These are phyloP conservation scores for Fusarium kyushuense DNA, from an alignment of 2,329 filamentous ascomycete genomes.

Conservation along the genomic window DNA sequence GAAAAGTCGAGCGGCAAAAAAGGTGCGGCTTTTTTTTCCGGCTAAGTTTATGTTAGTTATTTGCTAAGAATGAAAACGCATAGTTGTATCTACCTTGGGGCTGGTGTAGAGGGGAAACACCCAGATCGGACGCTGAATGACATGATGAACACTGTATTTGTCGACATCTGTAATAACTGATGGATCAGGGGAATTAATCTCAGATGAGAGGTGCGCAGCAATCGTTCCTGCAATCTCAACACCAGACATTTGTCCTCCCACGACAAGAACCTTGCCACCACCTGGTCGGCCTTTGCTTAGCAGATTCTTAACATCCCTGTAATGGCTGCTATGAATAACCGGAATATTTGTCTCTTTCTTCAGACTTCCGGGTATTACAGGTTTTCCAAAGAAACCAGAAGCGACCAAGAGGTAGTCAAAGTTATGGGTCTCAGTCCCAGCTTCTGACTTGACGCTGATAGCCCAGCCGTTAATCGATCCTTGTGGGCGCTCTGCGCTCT, in stretches of 20 bases:
- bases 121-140: conserved; percentile 78
- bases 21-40: conserved; percentile 61
- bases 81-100: conserved; percentile 57
- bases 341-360: conserved; percentile 56
- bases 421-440: conserved; percentile 56
- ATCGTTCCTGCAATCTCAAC: conserved; percentile 81
- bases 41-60: conserved; percentile 48
- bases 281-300: conserved; percentile 54
- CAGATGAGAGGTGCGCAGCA: conserved; percentile 76
- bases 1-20: conserved; percentile 80
- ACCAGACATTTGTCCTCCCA: conserved; percentile 86
- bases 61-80: rapidly evolving
- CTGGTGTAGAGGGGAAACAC: conserved; percentile 72
- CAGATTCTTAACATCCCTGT: conserved; percentile 66
- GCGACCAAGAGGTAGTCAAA: conserved; percentile 81
- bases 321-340: conserved; percentile 75
- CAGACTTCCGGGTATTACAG: conserved; percentile 62
- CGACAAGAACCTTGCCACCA: conserved; percentile 74
- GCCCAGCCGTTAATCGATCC: conserved; percentile 58
- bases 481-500: conserved; percentile 53
- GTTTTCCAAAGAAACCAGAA: conserved; percentile 80
- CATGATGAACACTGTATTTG: conserved; percentile 73
- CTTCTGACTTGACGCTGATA: conserved; percentile 54
- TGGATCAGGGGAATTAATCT: conserved; percentile 63
- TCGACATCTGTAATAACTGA: conserved; percentile 57